phyloP scores from a whole-genome alignment of 2,329 filamentous ascomycete genomes.

The Fusarium illudens region DNA sequence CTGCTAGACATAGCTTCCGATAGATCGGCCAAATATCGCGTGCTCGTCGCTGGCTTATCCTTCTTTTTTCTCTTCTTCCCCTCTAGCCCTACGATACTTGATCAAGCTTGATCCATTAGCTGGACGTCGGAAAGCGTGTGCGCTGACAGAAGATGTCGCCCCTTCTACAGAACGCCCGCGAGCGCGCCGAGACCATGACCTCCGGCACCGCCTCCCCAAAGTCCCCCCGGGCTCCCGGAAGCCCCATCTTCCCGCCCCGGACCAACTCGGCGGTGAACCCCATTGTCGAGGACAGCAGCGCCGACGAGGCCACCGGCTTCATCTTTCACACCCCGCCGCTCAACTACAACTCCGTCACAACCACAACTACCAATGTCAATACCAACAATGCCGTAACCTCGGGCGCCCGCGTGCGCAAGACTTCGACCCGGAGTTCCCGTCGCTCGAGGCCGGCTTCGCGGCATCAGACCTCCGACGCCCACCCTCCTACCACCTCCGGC shows the following conservation, averaged over 20 bases:
- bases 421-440: conserved; percentile 11
- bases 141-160: conserved; percentile 6
- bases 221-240: conserved; percentile 25
- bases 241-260: conserved; percentile 26
- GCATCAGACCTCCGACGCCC: conserved; percentile 9
- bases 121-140: not conserved
- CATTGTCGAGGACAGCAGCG: conserved; percentile 36
- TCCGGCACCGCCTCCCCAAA: conserved; percentile 33
- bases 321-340: conserved; percentile 46
- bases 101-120: not conserved
- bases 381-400: conserved; percentile 9
- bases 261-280: conserved; percentile 27
- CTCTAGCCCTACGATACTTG: not conserved
- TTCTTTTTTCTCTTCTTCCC: not conserved
- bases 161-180: conserved; percentile 50
- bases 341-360: conserved; percentile 52
- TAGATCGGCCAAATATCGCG: conserved; percentile 27
- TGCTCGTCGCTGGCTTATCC: conserved; percentile 11
- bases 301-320: conserved; percentile 56
- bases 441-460: conserved; percentile 16
- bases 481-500: conserved; percentile 6
- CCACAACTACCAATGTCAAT: conserved; percentile 28
- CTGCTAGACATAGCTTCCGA: conserved; percentile 31
- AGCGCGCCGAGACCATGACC: conserved; percentile 54
- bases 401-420: conserved; percentile 27